A percentile compares a stretch with the other conserved stretches of the same genome.
phyloP scores from a whole-genome alignment of 75 land plant genomes.

The Chamaecyparis obtusa region DNA sequence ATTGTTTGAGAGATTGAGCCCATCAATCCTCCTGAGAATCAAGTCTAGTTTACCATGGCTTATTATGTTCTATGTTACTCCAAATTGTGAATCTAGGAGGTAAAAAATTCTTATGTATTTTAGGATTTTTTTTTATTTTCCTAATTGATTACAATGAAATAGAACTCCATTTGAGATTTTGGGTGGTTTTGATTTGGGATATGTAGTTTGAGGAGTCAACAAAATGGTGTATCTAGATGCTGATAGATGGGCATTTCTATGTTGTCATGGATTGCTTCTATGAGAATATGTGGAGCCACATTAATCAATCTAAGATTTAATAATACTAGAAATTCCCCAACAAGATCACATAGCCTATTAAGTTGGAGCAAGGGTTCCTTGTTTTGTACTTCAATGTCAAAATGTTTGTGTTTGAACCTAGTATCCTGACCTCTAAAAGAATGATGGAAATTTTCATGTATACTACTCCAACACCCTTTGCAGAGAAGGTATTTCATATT shows the following conservation, averaged over 20 bases:
- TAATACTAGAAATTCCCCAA: conserved; percentile 70
- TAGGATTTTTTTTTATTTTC: conserved; percentile 39
- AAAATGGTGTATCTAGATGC: no score
- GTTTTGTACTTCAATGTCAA: conserved; percentile 59
- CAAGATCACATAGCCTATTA: conserved; percentile 32
- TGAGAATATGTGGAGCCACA: conserved; percentile 55
- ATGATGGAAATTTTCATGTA: conserved; percentile 30
- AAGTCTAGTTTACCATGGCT: no score
- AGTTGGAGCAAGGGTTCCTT: conserved; percentile 27
- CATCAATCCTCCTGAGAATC: no score
- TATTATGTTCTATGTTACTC: no score
- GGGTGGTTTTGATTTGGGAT: no score
- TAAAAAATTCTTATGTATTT: background rate
- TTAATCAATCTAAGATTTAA: conserved; percentile 39
- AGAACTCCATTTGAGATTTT: no score
- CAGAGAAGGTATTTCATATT: conserved; percentile 42
- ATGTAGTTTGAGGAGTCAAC: no score
- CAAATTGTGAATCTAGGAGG: conserved; percentile 46
- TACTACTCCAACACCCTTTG: conserved; percentile 56
- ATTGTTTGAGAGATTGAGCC: no score
- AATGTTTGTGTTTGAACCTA: conserved; percentile 62
- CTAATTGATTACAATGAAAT: no score
- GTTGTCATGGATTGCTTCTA: conserved; percentile 72
- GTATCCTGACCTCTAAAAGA: conserved; percentile 17
- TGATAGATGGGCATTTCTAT: conserved; percentile 41